A percentile compares a stretch with the other conserved stretches of the same genome.
These are phyloP conservation scores for Aschersonia sp. DNA, from an alignment of 2,329 filamentous ascomycete species.

Conservation along the genomic window DNA sequence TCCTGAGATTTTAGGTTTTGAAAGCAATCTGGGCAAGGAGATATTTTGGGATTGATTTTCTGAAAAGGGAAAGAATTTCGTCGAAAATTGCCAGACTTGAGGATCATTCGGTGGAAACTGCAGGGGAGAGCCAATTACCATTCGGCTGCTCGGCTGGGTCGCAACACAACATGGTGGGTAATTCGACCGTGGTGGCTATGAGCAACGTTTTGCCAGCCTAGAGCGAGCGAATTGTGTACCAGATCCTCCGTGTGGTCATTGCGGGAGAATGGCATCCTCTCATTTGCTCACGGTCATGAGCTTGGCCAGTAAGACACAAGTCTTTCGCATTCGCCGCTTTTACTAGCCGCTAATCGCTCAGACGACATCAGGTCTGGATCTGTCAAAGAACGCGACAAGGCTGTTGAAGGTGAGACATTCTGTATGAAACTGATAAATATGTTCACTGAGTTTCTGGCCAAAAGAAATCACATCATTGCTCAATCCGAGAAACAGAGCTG, in stretches of 20 bases:
- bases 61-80: too few relatives aligned
- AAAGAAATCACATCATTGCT: constrained; percentile 23
- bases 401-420: constrained; percentile 22
- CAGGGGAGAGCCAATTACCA: too few relatives aligned
- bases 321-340: constrained; percentile 4
- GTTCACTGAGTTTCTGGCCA: background rate
- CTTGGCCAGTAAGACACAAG: constrained; percentile 15
- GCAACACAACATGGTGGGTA: too few relatives aligned
- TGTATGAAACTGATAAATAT: background rate
- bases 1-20: background rate
- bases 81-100: too few relatives aligned
- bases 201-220: too few relatives aligned
- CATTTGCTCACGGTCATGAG: constrained; percentile 19
- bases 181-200: too few relatives aligned
- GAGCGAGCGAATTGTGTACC: too few relatives aligned
- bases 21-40: background rate
- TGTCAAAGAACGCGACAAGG: constrained; percentile 23
- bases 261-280: constrained; percentile 15
- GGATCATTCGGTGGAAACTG: too few relatives aligned
- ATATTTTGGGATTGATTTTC: too few relatives aligned
- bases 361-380: constrained; percentile 19
- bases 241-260: background rate
- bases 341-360: constrained; percentile 6
- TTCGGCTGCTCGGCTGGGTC: too few relatives aligned
- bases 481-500: constrained; percentile 18